Evolutionary conservation across 31 red algal species (phyloP), one percentile per base, ranked within the genome.

Genomic region (Odonthalia washingtoniensis): DNA sequence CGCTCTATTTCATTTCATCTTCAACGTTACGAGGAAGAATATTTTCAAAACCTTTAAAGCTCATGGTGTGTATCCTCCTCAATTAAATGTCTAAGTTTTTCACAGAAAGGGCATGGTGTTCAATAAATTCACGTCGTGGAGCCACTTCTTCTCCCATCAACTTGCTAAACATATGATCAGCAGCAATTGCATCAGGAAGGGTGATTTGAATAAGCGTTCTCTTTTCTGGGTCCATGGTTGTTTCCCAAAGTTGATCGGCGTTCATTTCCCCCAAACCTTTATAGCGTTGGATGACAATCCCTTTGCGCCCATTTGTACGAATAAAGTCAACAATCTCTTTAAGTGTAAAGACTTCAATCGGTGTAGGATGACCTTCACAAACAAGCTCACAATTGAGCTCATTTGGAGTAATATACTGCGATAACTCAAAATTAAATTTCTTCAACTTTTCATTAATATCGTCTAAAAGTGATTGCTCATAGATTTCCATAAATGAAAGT

Each of bases 181-280:
- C 81, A 46, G 24, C 38, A 74, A 32, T 65, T 27, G 81, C 66
- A 44, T 84, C 66, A 32, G 31, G 66, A 36, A 84, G 28, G 28
- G 81, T 84, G 27, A 84, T 37, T 33, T 43, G 81, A 35, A 38
- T 37, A 30, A 84, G 43, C 24, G 40, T 74, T 39, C 81, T 41
- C 24, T 26, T 84, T 27, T 74, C 67, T 70, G 81, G 81, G 41
- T 84, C 65, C 65, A 84, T 70, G 24, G 81, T 84, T 40, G 81
- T 84, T 70, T 84, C 81, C 65, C 81, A 74, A 26, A 84, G 81
- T 46, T 84, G 36, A n/a, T 73, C 35, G 26, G 67, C 81, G 39
- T 84, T 74, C 81, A 84, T 84, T 45, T 84, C 81, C 27, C 81
- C 81, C 24, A 84, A 40, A 73, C 81, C 81, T 40, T 84, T 84